Base-by-base conservation (phyloP, 169 alveolate species). In the Eimeria brunetti region DNA sequence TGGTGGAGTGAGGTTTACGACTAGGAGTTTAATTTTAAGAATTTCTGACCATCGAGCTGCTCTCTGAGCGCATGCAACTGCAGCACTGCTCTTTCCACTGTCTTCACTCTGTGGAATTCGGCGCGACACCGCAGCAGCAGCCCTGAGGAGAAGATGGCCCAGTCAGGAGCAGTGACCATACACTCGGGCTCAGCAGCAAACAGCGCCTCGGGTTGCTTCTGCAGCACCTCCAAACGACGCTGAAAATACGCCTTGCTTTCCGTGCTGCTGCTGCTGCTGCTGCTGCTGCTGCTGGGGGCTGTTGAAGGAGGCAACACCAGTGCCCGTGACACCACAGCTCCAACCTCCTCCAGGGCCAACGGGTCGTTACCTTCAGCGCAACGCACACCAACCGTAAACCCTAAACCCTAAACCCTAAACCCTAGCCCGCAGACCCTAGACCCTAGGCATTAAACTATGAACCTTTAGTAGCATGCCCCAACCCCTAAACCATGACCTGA, bases 61-160 rank as follows among this genome's bases (percentile, higher is more conserved):
- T 95, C 97, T 44, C 94, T 60, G 60, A 95, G 93, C 6, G 96
- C 95, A n/a, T 92, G 96, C 64, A 95, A 86, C 95, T 95, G 97
- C 73, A 95, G 89, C 36, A 83, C 86, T 30, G 97, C 97, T 46
- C 97, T 85, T 62, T 95, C 96, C 60, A 93, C 84, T 4, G 97
- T 95, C 36, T 95, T 95, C 30, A 51, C 49, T 9, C 97, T 38
- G 75, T 94, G 96, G 80, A 64, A 84, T 89, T 95, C 97, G 20
- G 97, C 56, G 78, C 86, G 62, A 86, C 97, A 92, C 3, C 97
- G 91, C 60, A 92, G 89, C 96, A 94, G 92, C 60, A 95, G 78
- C 0, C 95, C 97, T 22, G 95, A 92, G 20, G 97, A 95, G 38
- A 60, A 78, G 41, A 95, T 90, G 71, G 92, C 91, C 97, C 97